These are phyloP conservation scores for Puccinia hordei DNA, from an alignment of 1,284 basidiomycete species.

Conservation along the genomic window DNA sequence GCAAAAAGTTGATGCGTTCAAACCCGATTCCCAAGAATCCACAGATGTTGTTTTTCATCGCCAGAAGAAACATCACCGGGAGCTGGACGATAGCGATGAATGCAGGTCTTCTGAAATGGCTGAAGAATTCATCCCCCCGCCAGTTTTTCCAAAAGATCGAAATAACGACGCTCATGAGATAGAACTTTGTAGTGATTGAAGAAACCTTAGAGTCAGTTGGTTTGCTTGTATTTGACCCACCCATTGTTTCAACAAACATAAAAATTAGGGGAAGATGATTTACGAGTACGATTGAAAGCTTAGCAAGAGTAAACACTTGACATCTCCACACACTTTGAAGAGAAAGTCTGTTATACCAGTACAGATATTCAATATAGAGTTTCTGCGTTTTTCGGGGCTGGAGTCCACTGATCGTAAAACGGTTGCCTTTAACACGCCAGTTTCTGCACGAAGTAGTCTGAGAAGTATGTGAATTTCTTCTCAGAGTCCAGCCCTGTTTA, in stretches of 20 bases:
- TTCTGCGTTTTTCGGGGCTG: not conserved
- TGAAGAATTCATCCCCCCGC: not conserved
- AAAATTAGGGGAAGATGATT: not conserved
- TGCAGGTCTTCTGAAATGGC: constrained; percentile 41
- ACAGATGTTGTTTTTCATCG: constrained; percentile 49
- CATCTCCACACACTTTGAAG: constrained; percentile 18
- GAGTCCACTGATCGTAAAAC: constrained; percentile 3
- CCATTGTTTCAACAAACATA: not conserved
- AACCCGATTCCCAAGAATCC: constrained; percentile 32
- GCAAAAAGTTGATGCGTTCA: constrained; percentile 43
- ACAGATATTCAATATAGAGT: constrained; percentile 13
- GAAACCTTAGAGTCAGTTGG: not conserved
- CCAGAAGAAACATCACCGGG: constrained; percentile 35
- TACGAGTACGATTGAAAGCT: constrained; percentile 24
- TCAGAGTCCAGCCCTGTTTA: constrained; percentile 28
- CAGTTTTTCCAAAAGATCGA: constrained; percentile 14
- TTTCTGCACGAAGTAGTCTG: not conserved
- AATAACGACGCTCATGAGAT: not conserved
- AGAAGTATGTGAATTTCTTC: constrained; percentile 15
- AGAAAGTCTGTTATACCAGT: constrained; percentile 35
- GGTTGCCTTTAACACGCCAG: constrained; percentile 8
- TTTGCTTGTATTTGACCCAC: not conserved
- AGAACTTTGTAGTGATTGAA: not conserved
- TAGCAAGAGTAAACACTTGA: constrained; percentile 25
- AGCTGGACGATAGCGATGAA: constrained; percentile 37